Evolutionary conservation across 2,329 filamentous ascomycete genomes (phyloP), one percentile per base, ranked within the genome.

Genomic region (Hymenotorrendiella dingleyae): DNA sequence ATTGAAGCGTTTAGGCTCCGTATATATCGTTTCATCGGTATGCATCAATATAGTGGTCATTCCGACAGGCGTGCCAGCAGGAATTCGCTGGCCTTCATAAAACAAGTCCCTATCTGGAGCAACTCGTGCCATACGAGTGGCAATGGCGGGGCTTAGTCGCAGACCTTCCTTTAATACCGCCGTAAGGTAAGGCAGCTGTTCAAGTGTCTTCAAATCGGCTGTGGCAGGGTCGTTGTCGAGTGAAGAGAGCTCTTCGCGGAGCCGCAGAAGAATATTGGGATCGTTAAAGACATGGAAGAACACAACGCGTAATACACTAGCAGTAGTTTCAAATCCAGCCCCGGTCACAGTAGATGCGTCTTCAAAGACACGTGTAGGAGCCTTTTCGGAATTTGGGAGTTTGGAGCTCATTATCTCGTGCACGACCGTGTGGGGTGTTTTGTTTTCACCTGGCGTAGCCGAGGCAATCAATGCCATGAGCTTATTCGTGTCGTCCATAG

Each of bases 241-340:
- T n/a, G n/a, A n/a, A n/a, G n/a, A n/a, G 3, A 70, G 56, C 44
- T 70, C 67, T 1, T 48, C 39, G 7, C 53, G 54, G 7, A 71
- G 49, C 4, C 46, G 52, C 1, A 42, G 10, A 1, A 62, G 46
- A 9, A 63, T 55, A 0, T 45, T 4, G 0, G 62, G 58, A 11
- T 64, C 54, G 12, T 50, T 45, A n/a, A 64, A 59, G 1, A 69
- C 45, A 55, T 64, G 43, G 51, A 59, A 69, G 2, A 58, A 52
- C 5, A 60, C 47, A 12, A 64, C 45, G 2, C 57, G 45, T 8
- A 70, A 53, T 0, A 58, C 50, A 47, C 56, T 58, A 8, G 54
- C 56, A 1, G 57, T 61, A 0, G 64, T 69, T 30, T 65, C 60
- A 22, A 60, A 62, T 3, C 62, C 66, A 3, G 65, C 66, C 1